Evolutionary conservation across 78 protist species (phyloP), one percentile per base, ranked within the genome.

Genomic region (Guillardia theta): DNA sequence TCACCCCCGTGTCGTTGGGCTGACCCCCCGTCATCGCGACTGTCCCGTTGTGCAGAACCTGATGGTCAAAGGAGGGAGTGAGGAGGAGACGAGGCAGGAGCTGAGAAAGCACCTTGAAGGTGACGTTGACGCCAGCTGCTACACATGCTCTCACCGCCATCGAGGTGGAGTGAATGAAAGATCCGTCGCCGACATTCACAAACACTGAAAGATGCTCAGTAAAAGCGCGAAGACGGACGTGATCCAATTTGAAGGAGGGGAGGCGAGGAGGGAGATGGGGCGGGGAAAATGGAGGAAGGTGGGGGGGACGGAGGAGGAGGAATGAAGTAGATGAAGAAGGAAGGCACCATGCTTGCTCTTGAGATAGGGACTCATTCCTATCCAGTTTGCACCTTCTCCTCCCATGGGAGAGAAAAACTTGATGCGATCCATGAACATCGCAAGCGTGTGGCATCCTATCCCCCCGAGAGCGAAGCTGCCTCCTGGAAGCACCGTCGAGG

Each of bases 21-120:
- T 78, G 90, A n/a, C 90, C 90, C 37, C 90, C 90, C 6, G 90
- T 78, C 90, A 78, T 78, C 10, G 90, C 90, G 12, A 78, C 90
- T 22, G 90, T 50, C 37, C 90, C 90, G 50, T 78, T 78, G 50
- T 43, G 44, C 18, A 78, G 90, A 15, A 78, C 24, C 90, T 30
- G 47, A n/a, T n/a, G n/a, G n/a, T n/a, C n/a, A n/a, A n/a, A n/a
- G n/a, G n/a, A n/a, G n/a, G n/a, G n/a, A n/a, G n/a, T n/a, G n/a
- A n/a, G n/a, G n/a, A n/a, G n/a, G n/a, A n/a, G n/a, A n/a, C n/a
- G n/a, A n/a, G n/a, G n/a, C n/a, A n/a, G n/a, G n/a, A n/a, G n/a
- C n/a, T n/a, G n/a, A n/a, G n/a, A n/a, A n/a, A n/a, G n/a, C n/a
- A n/a, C n/a, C n/a, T n/a, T n/a, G 15, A 43, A 78, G 43, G 90